Conservation (phyloP, 2,329 filamentous ascomycete genomes). For the Sporothrix inflata region DNA sequence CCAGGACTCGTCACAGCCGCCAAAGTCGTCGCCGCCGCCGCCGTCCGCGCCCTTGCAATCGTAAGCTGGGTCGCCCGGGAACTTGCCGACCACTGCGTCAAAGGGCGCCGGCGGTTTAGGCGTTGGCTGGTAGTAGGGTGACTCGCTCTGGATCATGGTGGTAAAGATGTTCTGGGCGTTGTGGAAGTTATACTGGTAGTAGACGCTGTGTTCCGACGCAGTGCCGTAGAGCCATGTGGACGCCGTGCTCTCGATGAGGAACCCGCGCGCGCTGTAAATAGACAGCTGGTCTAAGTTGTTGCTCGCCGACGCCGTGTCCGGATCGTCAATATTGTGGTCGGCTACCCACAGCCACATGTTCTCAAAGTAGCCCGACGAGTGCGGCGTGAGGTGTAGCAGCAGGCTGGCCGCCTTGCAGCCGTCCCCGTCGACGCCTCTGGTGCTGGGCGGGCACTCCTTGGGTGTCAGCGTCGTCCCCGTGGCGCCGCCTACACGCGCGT, state of each 20-base stretch:
- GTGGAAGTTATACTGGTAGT: conserved; percentile 57
- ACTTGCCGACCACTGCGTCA: background rate
- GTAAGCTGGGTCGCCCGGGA: conserved; percentile 42
- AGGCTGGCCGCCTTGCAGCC: conserved; percentile 43
- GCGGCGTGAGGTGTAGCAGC: conserved; percentile 49
- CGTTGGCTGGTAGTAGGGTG: conserved; percentile 60
- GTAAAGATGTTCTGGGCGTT: conserved; percentile 56
- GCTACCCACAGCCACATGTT: conserved; percentile 65
- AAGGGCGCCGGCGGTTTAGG: conserved; percentile 43
- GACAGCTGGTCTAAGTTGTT: background rate
- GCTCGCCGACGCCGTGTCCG: conserved; percentile 47
- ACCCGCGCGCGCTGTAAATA: conserved; percentile 37
- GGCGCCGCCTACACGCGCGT: conserved; percentile 68
- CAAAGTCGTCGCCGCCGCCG: conserved; percentile 18
- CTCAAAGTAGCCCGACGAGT: conserved; percentile 51
- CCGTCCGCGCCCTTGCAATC: conserved; percentile 44
- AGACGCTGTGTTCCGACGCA: conserved; percentile 53
- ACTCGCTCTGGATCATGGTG: conserved; percentile 69
- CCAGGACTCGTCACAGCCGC: conserved; percentile 38
- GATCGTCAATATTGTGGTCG: conserved; percentile 52
- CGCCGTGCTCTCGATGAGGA: conserved; percentile 47
- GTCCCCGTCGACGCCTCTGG: conserved; percentile 49
- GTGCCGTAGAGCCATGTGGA: conserved; percentile 52
- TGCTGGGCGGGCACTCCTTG: conserved; percentile 61
- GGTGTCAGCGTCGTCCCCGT: conserved; percentile 67